Conservation (phyloP, 768 basidiomycete genomes). For the Naganishia onofrii region DNA sequence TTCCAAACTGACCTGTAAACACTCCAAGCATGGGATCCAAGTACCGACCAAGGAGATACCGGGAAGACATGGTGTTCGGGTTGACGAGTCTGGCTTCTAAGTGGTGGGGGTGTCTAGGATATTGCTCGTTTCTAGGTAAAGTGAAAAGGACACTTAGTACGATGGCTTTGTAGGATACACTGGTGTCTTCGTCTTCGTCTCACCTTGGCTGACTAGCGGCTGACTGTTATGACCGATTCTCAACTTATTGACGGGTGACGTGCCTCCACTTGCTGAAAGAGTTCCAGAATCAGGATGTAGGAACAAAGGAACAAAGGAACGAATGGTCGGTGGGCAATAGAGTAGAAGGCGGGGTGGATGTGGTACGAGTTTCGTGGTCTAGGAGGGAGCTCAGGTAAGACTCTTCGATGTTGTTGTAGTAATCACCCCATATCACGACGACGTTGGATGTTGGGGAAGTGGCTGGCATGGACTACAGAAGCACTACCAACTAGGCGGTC, state of each 20-base stretch:
- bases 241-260: too few relatives aligned
- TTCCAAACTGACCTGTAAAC: slow-evolving; percentile 39
- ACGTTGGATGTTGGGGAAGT: too few relatives aligned
- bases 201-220: too few relatives aligned
- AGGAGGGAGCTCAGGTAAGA: background rate
- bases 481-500: too few relatives aligned
- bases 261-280: background rate
- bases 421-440: too few relatives aligned
- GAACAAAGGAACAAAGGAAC: background rate
- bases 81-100: background rate
- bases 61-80: slow-evolving; percentile 39
- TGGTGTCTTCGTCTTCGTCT: too few relatives aligned
- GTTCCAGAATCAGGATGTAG: background rate
- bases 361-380: background rate
- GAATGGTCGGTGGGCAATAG: too few relatives aligned
- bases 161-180: too few relatives aligned
- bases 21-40: slow-evolving; percentile 49
- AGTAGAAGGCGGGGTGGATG: background rate
- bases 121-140: background rate
- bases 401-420: too few relatives aligned
- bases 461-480: too few relatives aligned
- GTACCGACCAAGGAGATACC: slow-evolving; percentile 48
- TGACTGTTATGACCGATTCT: background rate
- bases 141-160: background rate
- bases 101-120: background rate